phyloP scores from a whole-genome alignment of 108 stramenopile species.

The Fragilaria crotonensis region DNA sequence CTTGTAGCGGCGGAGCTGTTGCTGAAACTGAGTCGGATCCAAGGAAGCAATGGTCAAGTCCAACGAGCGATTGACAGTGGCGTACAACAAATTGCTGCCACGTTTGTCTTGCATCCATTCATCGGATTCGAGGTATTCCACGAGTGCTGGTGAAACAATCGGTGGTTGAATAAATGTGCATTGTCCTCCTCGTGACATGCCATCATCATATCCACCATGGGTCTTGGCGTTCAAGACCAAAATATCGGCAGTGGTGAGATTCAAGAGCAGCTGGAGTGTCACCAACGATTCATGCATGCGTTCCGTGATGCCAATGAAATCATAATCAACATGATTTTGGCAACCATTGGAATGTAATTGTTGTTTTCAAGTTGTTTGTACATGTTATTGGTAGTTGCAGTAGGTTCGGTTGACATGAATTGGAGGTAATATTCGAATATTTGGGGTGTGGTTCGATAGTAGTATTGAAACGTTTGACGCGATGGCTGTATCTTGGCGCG shows the following conservation, averaged over 20 bases:
- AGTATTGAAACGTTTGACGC: neutral
- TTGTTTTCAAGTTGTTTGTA: neutral
- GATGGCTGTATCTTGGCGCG: neutral
- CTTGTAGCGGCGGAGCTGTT: conserved; percentile 13
- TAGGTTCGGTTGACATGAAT: neutral
- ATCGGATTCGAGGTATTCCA: conserved; percentile 9
- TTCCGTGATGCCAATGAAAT: conserved; percentile 33
- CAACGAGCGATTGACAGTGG: conserved; percentile 31
- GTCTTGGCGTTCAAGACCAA: conserved; percentile 4
- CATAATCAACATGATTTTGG: conserved; percentile 18
- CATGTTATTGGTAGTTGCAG: neutral
- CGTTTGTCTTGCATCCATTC: conserved; percentile 21
- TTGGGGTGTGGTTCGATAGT: neutral
- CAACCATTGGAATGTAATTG: neutral
- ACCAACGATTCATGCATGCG: conserved; percentile 30
- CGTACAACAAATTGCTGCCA: conserved; percentile 24
- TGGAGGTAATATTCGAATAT: neutral
- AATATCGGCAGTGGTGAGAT: conserved; percentile 16
- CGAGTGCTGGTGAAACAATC: conserved; percentile 21
- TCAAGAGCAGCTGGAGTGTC: conserved; percentile 20
- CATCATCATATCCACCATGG: neutral
- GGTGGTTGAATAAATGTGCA: conserved; percentile 20
- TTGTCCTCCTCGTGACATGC: neutral
- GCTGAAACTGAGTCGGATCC: conserved; percentile 23
- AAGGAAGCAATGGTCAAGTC: conserved; percentile 43